Evolutionary conservation across 2,329 filamentous ascomycete species (phyloP).

Genomic region (Aaosphaeria pasadenensis): DNA sequence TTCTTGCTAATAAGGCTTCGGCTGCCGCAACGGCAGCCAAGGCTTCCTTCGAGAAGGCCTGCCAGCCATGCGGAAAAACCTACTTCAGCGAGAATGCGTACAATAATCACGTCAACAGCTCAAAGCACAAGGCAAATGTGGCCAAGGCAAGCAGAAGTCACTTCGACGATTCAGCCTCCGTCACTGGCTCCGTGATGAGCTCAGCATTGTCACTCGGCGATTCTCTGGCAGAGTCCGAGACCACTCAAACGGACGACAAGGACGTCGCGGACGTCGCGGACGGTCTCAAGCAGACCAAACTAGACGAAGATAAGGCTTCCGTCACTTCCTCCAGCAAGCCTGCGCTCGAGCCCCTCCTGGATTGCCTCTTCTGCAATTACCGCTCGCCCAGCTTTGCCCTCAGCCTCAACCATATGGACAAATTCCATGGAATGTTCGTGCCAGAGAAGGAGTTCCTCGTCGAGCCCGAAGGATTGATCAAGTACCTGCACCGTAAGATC

Average conservation of each 20-base stretch:
- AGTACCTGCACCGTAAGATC: slow-evolving; percentile 76
- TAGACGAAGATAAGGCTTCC: slow-evolving; percentile 43
- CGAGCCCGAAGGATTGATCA: slow-evolving; percentile 76
- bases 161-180: slow-evolving; percentile 64
- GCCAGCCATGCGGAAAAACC: slow-evolving; percentile 79
- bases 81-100: slow-evolving; percentile 98
- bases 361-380: slow-evolving; percentile 91
- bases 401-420: slow-evolving; percentile 85
- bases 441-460: slow-evolving; percentile 83
- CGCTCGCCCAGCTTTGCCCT: slow-evolving; percentile 71
- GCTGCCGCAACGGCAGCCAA: slow-evolving; percentile 82
- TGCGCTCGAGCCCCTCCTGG: slow-evolving; percentile 40
- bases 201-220: slow-evolving; percentile 90
- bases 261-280: slow-evolving; percentile 78
- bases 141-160: slow-evolving; percentile 41
- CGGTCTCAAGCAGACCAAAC: slow-evolving; percentile 65
- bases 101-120: slow-evolving; percentile 85
- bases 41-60: slow-evolving; percentile 82
- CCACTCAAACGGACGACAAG: slow-evolving; percentile 60
- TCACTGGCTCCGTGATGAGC: slow-evolving; percentile 69
- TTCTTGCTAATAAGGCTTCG: slow-evolving; percentile 82
- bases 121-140: slow-evolving; percentile 78
- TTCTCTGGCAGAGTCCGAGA: slow-evolving; percentile 58
- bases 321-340: slow-evolving; percentile 24
- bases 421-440: slow-evolving; percentile 92